Conservation (phyloP, 2,329 filamentous ascomycete species). For the Arachnopeziza araneosa region DNA sequence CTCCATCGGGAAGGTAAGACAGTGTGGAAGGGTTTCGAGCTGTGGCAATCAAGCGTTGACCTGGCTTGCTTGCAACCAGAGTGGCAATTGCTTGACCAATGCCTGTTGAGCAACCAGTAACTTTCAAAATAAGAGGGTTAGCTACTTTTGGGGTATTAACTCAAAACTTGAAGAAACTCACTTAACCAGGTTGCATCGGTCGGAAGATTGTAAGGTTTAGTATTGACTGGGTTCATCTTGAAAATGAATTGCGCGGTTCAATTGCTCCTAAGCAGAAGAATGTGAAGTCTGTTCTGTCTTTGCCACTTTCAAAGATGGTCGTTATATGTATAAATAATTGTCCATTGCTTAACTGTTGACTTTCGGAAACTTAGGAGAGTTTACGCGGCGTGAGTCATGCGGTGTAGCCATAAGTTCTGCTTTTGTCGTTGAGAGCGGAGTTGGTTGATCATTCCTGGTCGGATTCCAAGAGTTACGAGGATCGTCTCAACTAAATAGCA, state of each 20-base stretch:
- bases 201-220: conserved; percentile 31
- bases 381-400: no score
- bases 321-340: no score
- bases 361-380: no score
- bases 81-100: conserved; percentile 39
- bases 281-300: no score
- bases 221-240: conserved; percentile 30
- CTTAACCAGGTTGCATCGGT: conserved; percentile 37
- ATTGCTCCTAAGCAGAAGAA: no score
- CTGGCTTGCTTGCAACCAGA: conserved; percentile 34
- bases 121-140: conserved; percentile 18
- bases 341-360: no score
- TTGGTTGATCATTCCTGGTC: no score
- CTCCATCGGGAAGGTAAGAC: conserved; percentile 32
- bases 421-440: no score
- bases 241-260: neutral
- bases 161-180: conserved; percentile 23
- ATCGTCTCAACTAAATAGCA: no score
- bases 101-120: conserved; percentile 45
- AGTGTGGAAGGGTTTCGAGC: conserved; percentile 41
- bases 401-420: no score
- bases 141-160: neutral
- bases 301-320: no score
- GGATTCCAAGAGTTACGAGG: no score
- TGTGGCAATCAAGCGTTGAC: conserved; percentile 41